Percentiles rank a stretch among this genome's conserved stretches.
These are phyloP conservation scores for Tylopilus vinaceipallidus DNA, from an alignment of 768 basidiomycete species.

Conservation along the genomic window DNA sequence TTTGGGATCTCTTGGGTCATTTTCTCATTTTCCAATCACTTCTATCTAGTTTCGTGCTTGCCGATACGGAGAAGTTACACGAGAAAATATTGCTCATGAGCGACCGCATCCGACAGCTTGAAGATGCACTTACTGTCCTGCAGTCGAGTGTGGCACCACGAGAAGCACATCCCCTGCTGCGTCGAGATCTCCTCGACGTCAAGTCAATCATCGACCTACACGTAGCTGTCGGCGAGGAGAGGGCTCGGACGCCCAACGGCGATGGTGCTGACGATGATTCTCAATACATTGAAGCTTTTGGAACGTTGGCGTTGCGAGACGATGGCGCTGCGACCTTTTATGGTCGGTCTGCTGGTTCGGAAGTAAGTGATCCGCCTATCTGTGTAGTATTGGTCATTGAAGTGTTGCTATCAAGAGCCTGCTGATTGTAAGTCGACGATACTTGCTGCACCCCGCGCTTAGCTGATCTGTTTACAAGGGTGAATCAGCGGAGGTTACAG, in stretches of 20 bases:
- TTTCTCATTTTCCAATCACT: neutral
- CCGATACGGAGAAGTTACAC: constrained; percentile 69
- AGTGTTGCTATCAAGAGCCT: constrained; percentile 41
- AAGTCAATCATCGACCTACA: constrained; percentile 72
- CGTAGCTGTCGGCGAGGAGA: constrained; percentile 48
- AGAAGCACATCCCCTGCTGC: constrained; percentile 59
- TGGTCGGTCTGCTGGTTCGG: constrained; percentile 68
- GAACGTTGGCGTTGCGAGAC: constrained; percentile 65
- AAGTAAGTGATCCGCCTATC: constrained; percentile 47
- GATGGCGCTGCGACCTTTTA: constrained; percentile 72
- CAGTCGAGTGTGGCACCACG: constrained; percentile 44
- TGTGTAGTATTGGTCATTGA: constrained; percentile 11
- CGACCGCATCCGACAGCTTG: constrained; percentile 67
- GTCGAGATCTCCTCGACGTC: constrained; percentile 57
- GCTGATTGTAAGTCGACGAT: constrained; percentile 45
- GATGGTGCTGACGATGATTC: constrained; percentile 37
- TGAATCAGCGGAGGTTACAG: constrained; percentile 14
- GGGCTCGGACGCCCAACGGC: constrained; percentile 29
- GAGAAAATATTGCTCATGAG: constrained; percentile 66
- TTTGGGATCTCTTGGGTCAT: neutral
- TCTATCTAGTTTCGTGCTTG: constrained; percentile 58
- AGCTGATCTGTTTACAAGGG: constrained; percentile 18
- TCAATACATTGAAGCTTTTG: constrained; percentile 66
- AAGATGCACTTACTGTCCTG: constrained; percentile 60
- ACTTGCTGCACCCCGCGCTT: neutral